Base-by-base conservation (phyloP, 495 filamentous ascomycete genomes). In the Aspergillus steynii region DNA sequence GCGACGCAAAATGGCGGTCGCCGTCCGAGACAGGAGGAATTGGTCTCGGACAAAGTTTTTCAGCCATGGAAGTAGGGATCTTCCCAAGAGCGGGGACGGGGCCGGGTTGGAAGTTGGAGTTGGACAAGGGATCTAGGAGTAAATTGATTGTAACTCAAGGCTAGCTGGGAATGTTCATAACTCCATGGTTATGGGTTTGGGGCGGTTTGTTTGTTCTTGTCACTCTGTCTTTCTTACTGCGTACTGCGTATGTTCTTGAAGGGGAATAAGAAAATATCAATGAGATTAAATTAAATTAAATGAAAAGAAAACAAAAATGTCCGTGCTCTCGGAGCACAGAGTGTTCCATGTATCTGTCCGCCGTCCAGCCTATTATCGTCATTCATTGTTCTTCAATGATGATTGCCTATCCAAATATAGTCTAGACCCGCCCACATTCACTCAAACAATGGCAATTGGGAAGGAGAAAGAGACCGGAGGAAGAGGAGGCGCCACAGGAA, bases 351-450 rank as follows among this genome's bases (percentile, higher is more conserved):
- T 42, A 42, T 42, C 10, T 10, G 37, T 14, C 37, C 12, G 1
- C 37, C 12, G 14, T 14, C 5, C 34, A 37, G 34, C 34, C 8
- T 37, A 37, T 37, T 37, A 5, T 42, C 6, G 14, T 52, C 14
- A 52, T 26, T 52, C 14, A 34, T 54, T 34, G 9, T 34, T 32
- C 37, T 54, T 14, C 3, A n/a, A 29, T 47, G 6, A 47, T 58
- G 29, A 46, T 50, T 25, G 14, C 55, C 57, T 57, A 60, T 56
- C 60, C 59, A 49, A 42, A 42, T 14, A 42, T 50, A 46, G 56
- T 63, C 32, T 62, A 58, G 66, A 63, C 52, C 63, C 56, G 50
- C 65, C 62, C 66, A 61, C 56, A 32, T 54, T 47, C 31, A 49
- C 28, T 32, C 15, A 56, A 63, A 63, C 52, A 63, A 63, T 55